These are phyloP conservation scores for Canariomyces notabilis DNA, from an alignment of 2,329 filamentous ascomycete species.

Conservation along the genomic window DNA sequence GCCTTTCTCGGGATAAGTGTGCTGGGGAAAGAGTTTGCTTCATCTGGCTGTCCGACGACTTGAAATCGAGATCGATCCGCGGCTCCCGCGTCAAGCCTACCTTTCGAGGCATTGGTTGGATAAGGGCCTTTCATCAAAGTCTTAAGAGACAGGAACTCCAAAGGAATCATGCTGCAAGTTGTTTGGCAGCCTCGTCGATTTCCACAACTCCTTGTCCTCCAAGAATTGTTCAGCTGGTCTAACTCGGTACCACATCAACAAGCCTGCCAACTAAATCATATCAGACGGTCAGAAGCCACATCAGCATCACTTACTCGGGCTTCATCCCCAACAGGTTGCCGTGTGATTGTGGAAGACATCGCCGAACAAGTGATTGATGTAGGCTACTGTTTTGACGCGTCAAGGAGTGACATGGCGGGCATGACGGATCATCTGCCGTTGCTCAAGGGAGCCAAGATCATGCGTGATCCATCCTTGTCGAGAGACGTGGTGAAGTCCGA, in stretches of 20 bases:
- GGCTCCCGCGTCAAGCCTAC: constrained; percentile 6
- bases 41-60: too few relatives aligned
- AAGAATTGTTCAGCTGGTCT: background rate
- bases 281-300: background rate
- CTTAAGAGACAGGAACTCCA: background rate
- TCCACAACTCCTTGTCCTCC: background rate
- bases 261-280: background rate
- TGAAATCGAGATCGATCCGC: too few relatives aligned
- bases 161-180: too few relatives aligned
- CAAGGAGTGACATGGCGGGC: too few relatives aligned
- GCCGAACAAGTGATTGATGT: background rate
- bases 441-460: too few relatives aligned
- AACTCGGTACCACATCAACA: constrained; percentile 2
- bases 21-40: background rate
- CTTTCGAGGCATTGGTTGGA: background rate
- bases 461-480: too few relatives aligned
- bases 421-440: too few relatives aligned
- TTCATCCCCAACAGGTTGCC: background rate
- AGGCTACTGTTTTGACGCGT: too few relatives aligned
- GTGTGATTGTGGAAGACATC: background rate
- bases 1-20: constrained; percentile 3
- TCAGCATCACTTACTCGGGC: background rate
- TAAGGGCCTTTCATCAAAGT: background rate
- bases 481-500: too few relatives aligned
- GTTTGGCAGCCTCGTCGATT: too few relatives aligned